Percentiles rank a stretch among this genome's conserved stretches.
phyloP scores from a whole-genome alignment of 345 rosid species.

The Populus simonii region DNA sequence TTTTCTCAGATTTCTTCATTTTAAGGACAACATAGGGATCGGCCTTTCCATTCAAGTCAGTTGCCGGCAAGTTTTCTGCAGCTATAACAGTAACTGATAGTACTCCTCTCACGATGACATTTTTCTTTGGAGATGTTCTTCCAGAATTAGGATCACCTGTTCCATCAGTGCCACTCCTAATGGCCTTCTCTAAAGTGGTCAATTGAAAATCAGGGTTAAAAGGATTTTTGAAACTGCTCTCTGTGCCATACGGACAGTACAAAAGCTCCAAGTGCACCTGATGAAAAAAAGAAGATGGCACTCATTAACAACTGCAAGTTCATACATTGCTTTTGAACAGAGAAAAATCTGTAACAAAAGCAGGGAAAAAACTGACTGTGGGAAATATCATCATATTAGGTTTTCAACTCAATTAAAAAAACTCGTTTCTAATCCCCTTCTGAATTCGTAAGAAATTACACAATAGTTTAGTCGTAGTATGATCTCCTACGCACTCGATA shows the following conservation, averaged over 20 bases:
- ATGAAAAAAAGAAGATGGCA: conserved; percentile 8
- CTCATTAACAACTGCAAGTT: neutral
- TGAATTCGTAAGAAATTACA: too few relatives aligned
- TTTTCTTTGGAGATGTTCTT: conserved; percentile 37
- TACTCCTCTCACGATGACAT: conserved; percentile 82
- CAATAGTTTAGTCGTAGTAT: too few relatives aligned
- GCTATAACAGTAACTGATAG: conserved; percentile 66
- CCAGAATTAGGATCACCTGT: conserved; percentile 20
- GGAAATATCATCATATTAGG: too few relatives aligned
- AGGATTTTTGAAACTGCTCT: conserved; percentile 52
- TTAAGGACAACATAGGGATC: conserved; percentile 73
- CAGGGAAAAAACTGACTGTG: too few relatives aligned
- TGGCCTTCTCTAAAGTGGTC: conserved; percentile 76
- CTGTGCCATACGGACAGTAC: conserved; percentile 62
- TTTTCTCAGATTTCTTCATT: conserved; percentile 70
- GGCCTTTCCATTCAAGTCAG: conserved; percentile 71
- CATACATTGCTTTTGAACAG: too few relatives aligned
- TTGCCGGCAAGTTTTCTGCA: conserved; percentile 71
- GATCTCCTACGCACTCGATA: too few relatives aligned
- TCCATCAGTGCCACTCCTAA: conserved; percentile 41
- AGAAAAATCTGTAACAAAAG: too few relatives aligned
- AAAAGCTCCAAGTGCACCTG: conserved; percentile 88
- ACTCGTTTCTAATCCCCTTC: too few relatives aligned
- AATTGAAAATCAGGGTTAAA: conserved; percentile 45
- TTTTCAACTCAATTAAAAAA: too few relatives aligned